A percentile compares a stretch with the other conserved stretches of the same genome.
Conservation (phyloP, 768 basidiomycete genomes). For the Termitomyces sp. region DNA sequence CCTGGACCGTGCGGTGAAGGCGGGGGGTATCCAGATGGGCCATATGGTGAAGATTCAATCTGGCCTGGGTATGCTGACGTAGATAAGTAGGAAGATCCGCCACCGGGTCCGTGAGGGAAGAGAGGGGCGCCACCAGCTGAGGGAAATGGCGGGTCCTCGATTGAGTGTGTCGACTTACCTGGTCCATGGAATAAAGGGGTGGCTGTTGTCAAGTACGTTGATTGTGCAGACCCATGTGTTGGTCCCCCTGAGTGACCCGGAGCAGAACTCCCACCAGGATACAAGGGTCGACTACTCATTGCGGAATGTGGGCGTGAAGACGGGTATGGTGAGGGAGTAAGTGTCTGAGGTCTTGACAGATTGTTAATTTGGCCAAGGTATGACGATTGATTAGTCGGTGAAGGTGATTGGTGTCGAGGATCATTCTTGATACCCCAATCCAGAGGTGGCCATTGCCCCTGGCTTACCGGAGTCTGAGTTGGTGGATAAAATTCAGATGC, state of each 20-base stretch:
- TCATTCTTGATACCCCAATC: constrained; percentile 32
- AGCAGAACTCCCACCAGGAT: background rate
- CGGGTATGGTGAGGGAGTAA: constrained; percentile 17
- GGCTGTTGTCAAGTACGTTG: constrained; percentile 2
- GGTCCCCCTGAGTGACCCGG: background rate
- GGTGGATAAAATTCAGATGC: constrained; percentile 4
- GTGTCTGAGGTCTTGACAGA: constrained; percentile 29
- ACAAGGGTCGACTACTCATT: constrained; percentile 5
- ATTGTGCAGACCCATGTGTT: constrained; percentile 3
- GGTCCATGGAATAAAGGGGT: constrained; percentile 8
- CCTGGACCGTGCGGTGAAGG: constrained; percentile 14
- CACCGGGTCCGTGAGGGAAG: constrained; percentile 6
- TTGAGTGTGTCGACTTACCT: constrained; percentile 4
- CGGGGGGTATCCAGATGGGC: constrained; percentile 8
- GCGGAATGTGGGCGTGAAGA: constrained; percentile 24
- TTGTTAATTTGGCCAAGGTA: constrained; percentile 20
- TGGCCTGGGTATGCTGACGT: constrained; percentile 19
- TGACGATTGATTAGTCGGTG: constrained; percentile 9
- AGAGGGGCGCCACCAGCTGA: constrained; percentile 10
- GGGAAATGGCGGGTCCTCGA: constrained; percentile 16
- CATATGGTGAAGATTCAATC: constrained; percentile 8
- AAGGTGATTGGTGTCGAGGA: constrained; percentile 11
- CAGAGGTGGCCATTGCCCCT: constrained; percentile 36
- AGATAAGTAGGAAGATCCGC: constrained; percentile 7
- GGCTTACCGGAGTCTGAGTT: constrained; percentile 5